Evolutionary conservation across 768 basidiomycete genomes (phyloP), one percentile per base, ranked within the genome.

Genomic region (Hericium erinaceus): DNA sequence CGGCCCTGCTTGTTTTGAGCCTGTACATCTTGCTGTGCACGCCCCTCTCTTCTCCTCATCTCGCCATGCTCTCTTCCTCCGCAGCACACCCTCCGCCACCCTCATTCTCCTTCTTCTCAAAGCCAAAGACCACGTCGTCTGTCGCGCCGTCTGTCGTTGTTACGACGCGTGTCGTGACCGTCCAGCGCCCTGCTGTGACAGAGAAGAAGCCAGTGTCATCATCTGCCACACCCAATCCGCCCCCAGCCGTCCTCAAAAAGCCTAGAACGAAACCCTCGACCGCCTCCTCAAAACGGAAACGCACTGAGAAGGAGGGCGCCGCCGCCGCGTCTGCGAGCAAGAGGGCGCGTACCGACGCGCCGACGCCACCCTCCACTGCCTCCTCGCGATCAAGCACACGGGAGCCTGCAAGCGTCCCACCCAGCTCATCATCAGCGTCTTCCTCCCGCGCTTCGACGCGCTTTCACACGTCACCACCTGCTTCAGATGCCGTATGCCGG

Each of bases 101-200:
- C 37, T 41, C 54, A 55, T 68, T 64, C 56, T 64, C 60, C 18
- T 71, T 72, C 65, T 72, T 72, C 61, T 67, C 72, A 49, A 68
- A 68, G 55, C 55, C 68, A 5, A 65, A 61, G 57, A 41, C 60
- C 4, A 62, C 66, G 15, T 59, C 60, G 10, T 62, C 64, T 2
- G 61, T 62, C 28, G 18, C 63, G 16, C 49, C 60, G 37, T 22
- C 60, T 0, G 57, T 59, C 6, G 53, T 64, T 20, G 68, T 72
- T 40, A 68, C 64, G 37, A 69, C 64, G 52, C 70, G 70, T 48
- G 61, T 69, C 44, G 68, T 70, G 46, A 26, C 67, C 44, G 61
- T 64, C 33, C 61, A 57, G 26, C 58, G 54, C 6, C 59, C 49
- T 16, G 38, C 33, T 11, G 49, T 50, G n/a, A 46, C 49, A 24